Base-by-base conservation (phyloP, 2,329 filamentous ascomycete species). In the Aspergillus sp. region DNA sequence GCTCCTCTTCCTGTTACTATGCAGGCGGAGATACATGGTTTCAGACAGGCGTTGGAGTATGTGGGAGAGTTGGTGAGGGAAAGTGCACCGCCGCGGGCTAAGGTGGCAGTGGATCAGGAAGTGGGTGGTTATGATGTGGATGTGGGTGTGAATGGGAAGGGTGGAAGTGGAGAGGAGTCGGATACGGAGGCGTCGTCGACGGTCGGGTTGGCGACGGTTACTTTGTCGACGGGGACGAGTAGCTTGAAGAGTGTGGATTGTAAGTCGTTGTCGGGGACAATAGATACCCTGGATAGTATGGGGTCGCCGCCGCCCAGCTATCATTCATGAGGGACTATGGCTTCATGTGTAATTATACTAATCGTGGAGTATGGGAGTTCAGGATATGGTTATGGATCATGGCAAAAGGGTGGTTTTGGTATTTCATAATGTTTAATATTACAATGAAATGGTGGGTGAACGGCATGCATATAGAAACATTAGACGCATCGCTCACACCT, bases 41-140 rank as follows among this genome's bases (percentile, higher is more conserved):
- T 87, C 19, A 75, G 82, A 32, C 75, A 79, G 17, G 83, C 83
- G 0, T 81, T 84, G 52, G 79, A 82, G 54, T 80, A 84, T 25
- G 83, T 86, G 1, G 78, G 79, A 44, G 76, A 80, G 44, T 71
- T 84, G 8, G 75, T 83, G 30, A 69, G 74, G 27, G 61, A 54
- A 58, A 58, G 44, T 38, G 55, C 38, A 48, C 56, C 25, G 36
- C 30, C 30, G 47, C 58, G 19, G 8, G 49, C 47, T 17, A 55
- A 49, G 13, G 47, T 59, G 15, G 49, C 30, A 17, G 27, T 17
- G 30, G 56, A 58, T 30, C 48, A 63, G 25, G 61, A 67, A 25
- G 58, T 63, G 47, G 58, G 64, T 32, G 57, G 57, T 38, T 38
- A 54, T 44, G 48, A 44, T 10, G 52, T 63, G 52, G n/a, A 49